Conservation (phyloP, 768 basidiomycete genomes). For the Boletus sp. region DNA sequence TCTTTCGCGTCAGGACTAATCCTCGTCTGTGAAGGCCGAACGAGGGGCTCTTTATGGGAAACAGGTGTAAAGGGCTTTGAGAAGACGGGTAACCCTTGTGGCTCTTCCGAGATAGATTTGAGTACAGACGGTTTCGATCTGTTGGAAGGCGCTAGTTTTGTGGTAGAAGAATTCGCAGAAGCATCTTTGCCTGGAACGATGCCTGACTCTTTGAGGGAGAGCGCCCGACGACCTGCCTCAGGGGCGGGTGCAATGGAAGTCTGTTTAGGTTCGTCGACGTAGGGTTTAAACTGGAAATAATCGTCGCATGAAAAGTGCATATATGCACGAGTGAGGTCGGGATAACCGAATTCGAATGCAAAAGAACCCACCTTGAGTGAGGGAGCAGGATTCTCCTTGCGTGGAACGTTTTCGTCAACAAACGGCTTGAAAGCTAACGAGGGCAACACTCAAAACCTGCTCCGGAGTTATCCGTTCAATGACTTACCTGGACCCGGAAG, state of each 20-base stretch:
- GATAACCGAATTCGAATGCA: not conserved
- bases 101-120: constrained; percentile 38
- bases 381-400: constrained; percentile 43
- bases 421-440: constrained; percentile 57
- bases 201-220: constrained; percentile 51
- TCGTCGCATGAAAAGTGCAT: not conserved
- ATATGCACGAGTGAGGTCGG: constrained; percentile 9
- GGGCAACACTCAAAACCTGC: constrained; percentile 5
- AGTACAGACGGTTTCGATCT: constrained; percentile 27
- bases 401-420: constrained; percentile 56
- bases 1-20: constrained; percentile 15
- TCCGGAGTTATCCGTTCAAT: constrained; percentile 17
- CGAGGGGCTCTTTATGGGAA: constrained; percentile 37
- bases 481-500: constrained; percentile 38
- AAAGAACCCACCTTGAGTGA: constrained; percentile 14
- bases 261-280: constrained; percentile 53
- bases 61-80: constrained; percentile 67
- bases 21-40: constrained; percentile 24
- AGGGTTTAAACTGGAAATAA: constrained; percentile 59
- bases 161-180: constrained; percentile 13
- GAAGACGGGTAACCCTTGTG: constrained; percentile 43
- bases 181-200: constrained; percentile 13
- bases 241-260: constrained; percentile 35
- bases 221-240: constrained; percentile 38
- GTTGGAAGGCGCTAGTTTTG: constrained; percentile 29